Evolutionary conservation across 2,329 filamentous ascomycete species (phyloP).

Genomic region (Scedosporium apiospermum): DNA sequence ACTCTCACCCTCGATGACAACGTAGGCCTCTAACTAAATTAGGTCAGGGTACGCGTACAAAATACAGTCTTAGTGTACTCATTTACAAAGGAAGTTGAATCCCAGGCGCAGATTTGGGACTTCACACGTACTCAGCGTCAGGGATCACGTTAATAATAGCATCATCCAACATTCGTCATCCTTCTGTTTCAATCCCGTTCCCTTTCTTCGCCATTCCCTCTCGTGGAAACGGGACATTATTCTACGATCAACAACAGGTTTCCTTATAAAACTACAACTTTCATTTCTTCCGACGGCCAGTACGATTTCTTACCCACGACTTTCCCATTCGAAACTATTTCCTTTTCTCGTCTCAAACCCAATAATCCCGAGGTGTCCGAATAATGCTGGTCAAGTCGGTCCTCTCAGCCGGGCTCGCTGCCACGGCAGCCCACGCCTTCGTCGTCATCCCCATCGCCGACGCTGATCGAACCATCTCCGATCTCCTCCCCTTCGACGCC

Average conservation of each 20-base stretch:
- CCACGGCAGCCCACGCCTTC: constrained; percentile 29
- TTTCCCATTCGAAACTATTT: not conserved
- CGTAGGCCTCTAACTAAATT: not conserved
- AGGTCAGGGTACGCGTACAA: not conserved
- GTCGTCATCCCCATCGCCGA: constrained; percentile 42
- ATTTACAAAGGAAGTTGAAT: not conserved
- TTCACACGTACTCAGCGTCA: no score
- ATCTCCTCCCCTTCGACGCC: constrained; percentile 25
- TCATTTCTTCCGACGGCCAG: not conserved
- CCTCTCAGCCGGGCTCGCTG: constrained; percentile 2
- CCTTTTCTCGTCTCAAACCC: not conserved
- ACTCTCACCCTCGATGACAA: not conserved
- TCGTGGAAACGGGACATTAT: not conserved
- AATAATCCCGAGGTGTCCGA: not conserved
- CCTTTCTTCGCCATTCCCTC: not conserved
- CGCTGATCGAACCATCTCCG: constrained; percentile 31
- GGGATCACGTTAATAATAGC: not conserved
- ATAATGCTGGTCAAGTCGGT: constrained; percentile 7
- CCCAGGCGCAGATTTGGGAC: not conserved
- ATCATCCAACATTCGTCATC: not conserved
- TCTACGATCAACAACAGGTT: not conserved
- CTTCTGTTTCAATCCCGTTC: not conserved
- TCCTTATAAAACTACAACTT: not conserved
- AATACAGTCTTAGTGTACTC: not conserved
- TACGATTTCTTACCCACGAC: not conserved